Percentiles rank a stretch among this genome's conserved stretches.
Conservation (phyloP, 306 rosid species). For the Crataegus laevigata region DNA sequence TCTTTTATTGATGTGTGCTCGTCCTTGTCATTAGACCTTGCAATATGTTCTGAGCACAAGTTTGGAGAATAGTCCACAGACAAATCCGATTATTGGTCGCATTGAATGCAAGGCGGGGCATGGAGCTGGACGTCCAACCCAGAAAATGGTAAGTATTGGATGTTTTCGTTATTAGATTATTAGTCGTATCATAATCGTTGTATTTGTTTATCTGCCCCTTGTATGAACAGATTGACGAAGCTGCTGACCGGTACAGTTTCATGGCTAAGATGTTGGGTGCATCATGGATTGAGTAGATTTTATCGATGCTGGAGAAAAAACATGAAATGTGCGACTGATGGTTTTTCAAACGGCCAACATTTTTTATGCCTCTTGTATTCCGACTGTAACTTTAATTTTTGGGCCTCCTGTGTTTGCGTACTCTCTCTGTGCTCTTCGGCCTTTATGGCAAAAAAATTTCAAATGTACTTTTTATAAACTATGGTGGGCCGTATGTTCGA, state of each 20-base stretch:
- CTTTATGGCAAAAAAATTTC: too few relatives aligned
- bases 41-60: constrained; percentile 64
- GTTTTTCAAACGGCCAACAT: not conserved
- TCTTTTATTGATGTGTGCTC: not conserved
- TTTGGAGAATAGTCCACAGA: constrained; percentile 72
- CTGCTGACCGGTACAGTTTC: constrained; percentile 47
- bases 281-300: constrained; percentile 32
- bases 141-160: constrained; percentile 51
- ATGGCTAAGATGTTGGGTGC: constrained; percentile 52
- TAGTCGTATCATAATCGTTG: not conserved
- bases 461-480: too few relatives aligned
- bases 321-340: not conserved
- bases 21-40: constrained; percentile 42
- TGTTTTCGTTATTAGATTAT: not conserved
- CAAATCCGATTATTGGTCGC: constrained; percentile 84
- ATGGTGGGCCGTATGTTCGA: too few relatives aligned
- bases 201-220: not conserved
- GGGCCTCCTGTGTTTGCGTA: not conserved
- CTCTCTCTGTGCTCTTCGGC: too few relatives aligned
- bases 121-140: constrained; percentile 83
- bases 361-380: not conserved
- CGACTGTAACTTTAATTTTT: not conserved
- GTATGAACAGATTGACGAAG: constrained; percentile 46
- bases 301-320: too few relatives aligned
- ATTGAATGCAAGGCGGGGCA: constrained; percentile 90